Evolutionary conservation across 1,284 basidiomycete genomes (phyloP), one percentile per base, ranked within the genome.

Genomic region (Thelephora terrestris): DNA sequence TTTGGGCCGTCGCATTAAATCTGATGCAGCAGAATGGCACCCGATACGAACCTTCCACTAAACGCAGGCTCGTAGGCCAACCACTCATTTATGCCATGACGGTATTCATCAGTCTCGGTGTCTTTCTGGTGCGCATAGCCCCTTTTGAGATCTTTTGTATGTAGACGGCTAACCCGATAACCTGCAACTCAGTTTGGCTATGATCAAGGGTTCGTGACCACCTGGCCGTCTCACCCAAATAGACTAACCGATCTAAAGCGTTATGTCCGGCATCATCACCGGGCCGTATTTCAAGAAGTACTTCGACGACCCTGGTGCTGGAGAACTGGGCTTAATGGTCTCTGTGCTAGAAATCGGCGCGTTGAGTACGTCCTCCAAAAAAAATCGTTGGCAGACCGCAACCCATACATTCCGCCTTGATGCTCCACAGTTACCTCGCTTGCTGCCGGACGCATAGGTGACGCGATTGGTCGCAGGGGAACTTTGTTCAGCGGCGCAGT

Each of bases 241-340:
- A 38, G 43, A 14, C 43, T 58, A 49, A 34, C 59, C 60, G 45
- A 67, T 68, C 63, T 21, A 10, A 57, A 85, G 86, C 51, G 85
- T 90, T 61, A 90, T 90, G 85, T 88, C 83, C 55, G 91, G 91
- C 27, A 84, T 96, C 58, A 95, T 98, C 64, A 98, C 94, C 18
- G 90, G 91, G 0, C 91, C 91, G 23, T 81, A 93, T 64, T 96
- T 97, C 68, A 81, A 78, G 58, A 76, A 79, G 51, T 89, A 76
- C 65, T 91, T 95, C 70, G 71, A 87, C 54, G 76, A 86, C 24
- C 94, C 94, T 5, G 78, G 76, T 24, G 69, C 78, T 4, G 62
- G 82, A 36, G 70, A 81, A 58, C 65, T 83, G 21, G 85, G 88
- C 21, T 93, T 89, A 16, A 93, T 96, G 87, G 93, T 95, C 25